Evolutionary conservation across 768 basidiomycete species (phyloP), one percentile per base, ranked within the genome.

Genomic region (Lyophyllum shimeji): DNA sequence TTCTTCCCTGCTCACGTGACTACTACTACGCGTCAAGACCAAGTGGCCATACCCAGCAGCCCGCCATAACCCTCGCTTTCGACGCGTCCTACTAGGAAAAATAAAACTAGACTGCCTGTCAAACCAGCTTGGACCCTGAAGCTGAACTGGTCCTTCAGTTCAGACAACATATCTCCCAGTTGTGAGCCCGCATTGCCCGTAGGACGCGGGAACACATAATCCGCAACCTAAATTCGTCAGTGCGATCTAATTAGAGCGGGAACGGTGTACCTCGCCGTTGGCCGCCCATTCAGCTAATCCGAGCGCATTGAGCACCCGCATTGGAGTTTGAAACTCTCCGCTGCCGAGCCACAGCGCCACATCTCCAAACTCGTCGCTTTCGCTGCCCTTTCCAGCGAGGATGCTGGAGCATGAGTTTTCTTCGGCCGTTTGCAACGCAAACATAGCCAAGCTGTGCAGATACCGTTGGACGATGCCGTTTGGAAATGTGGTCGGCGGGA

Each of bases 311-410:
- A 82, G 65, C 21, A 78, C 71, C 23, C 23, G 37, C n/a, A 54
- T 40, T 21, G 57, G 43, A 5, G 42, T 58, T 23, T 54, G 65
- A 60, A 66, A 79, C 6, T 72, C 62, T 4, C 77, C 79, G 5
- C 57, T 47, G 8, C 83, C 82, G 4, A 86, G 71, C 78, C 80
- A 83, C 31, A 85, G 46, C 3, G 73, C 80, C 21, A 82, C 65
- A 57, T 85, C 83, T 5, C 77, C 77, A 40, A 72, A 80, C 46
- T 86, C 83, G 57, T 84, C 83, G 60, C 76, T 77, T 60, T 87
- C 84, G 58, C 76, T 82, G n/a, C 71, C 65, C 29, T 73, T 73
- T 2, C 84, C 83, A 0, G 77, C 79, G 12, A 85, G 73, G 44
- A 85, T 68, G 61, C 81, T 84, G n/a, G 80, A 78, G 62, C 74